Base-by-base conservation (phyloP, 2,329 filamentous ascomycete species). In the Trichoderma sp. region DNA sequence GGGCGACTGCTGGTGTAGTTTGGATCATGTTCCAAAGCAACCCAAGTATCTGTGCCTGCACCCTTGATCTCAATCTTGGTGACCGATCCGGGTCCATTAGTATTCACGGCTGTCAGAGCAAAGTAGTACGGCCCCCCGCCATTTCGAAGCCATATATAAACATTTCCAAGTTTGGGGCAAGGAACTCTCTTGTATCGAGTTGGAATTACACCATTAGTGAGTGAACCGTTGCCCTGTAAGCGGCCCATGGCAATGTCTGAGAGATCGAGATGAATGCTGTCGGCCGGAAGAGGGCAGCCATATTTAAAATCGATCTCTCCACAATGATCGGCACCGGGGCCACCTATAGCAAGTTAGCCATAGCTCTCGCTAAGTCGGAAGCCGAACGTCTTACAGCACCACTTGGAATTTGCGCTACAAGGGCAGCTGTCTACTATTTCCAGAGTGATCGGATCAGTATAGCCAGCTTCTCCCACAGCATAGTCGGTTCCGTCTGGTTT, bases 351-450 rank as follows among this genome's bases (percentile, higher is more conserved):
- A 34, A 26, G 66, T 69, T 24, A 69, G 36, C 6, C 12, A 34
- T 8, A 7, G 36, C 18, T 30, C 18, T 32, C n/a, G 9, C 14
- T 24, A 9, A 9, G 7, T 28, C 24, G 4, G n/a, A 26, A 14
- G 6, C 4, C 2, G 21, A 9, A 1, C 21, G 28, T 18, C 66
- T 69, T 51, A 69, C 66, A 69, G n/a, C 66, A 69, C 66, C 66
- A 69, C 66, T 69, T 69, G 11, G 66, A 61, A 28, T 69, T 69
- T 14, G 66, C 66, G 56, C 56, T 61, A 51, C 66, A 69, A 7
- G 66, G 66, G 56, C 66, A 69, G 56, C 66, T 69, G n/a, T 69
- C 66, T 8, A 69, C 66, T 12, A 69, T 69, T 15, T 69, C 66
- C 4, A 69, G 26, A 1, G 66, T 69, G n/a, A 69, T 47, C 24